These are phyloP conservation scores for Aquanectria penicillioides DNA, from an alignment of 2,329 filamentous ascomycete genomes.

Conservation along the genomic window DNA sequence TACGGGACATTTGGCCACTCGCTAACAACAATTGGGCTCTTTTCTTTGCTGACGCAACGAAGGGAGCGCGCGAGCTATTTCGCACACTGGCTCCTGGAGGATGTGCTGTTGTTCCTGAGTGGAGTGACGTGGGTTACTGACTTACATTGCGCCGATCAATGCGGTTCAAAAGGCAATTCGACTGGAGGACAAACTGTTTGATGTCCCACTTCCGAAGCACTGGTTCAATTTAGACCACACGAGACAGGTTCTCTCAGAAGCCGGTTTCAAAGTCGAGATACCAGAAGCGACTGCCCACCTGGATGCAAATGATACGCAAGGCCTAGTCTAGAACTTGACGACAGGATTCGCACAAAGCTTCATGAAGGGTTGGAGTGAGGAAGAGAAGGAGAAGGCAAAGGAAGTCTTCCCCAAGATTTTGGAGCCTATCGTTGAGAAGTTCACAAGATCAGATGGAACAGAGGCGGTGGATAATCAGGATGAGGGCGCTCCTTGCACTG, in stretches of 20 bases:
- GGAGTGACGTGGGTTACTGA: conserved; percentile 35
- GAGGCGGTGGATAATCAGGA: neutral
- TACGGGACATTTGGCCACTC: conserved; percentile 46
- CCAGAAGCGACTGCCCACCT: neutral
- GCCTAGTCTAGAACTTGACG: neutral
- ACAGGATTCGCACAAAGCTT: neutral
- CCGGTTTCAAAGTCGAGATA: conserved; percentile 1
- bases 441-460: neutral
- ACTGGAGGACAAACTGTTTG: conserved; percentile 22
- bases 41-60: conserved; percentile 45
- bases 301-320: neutral
- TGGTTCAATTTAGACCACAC: conserved; percentile 16
- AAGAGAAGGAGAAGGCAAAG: neutral
- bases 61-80: conserved; percentile 48
- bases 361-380: conserved; percentile 3
- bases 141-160: conserved; percentile 24
- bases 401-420: neutral
- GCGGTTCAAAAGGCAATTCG: conserved; percentile 23
- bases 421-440: neutral
- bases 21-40: conserved; percentile 52
- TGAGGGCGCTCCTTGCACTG: neutral
- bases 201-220: conserved; percentile 20
- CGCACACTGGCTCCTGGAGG: conserved; percentile 51
- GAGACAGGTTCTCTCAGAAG: neutral
- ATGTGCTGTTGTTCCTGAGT: conserved; percentile 47